Evolutionary conservation across 495 filamentous ascomycete genomes (phyloP).

Genomic region (Aspergillus homomorphus): DNA sequence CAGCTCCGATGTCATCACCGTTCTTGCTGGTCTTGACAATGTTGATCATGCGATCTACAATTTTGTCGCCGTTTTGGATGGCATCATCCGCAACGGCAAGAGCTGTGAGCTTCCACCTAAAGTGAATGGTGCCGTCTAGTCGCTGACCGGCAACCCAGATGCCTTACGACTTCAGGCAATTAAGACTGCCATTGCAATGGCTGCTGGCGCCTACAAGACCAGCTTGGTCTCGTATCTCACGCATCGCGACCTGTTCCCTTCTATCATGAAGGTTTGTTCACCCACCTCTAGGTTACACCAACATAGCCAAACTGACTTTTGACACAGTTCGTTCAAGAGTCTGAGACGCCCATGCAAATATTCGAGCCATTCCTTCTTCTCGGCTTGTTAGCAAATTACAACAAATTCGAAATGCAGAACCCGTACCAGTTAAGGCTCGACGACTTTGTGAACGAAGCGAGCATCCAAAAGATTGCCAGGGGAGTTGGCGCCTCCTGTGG

Average conservation of each 20-base stretch:
- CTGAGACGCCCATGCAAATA: conserved; percentile 57
- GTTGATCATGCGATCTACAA: conserved; percentile 83
- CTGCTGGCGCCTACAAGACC: conserved; percentile 92
- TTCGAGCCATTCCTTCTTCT: conserved; percentile 78
- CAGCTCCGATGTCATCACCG: conserved; percentile 88
- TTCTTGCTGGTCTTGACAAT: conserved; percentile 82
- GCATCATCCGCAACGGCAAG: conserved; percentile 73
- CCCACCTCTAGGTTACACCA: not conserved
- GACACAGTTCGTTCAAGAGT: conserved; percentile 78
- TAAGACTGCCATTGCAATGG: conserved; percentile 74
- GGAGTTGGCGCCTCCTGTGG: conserved; percentile 70
- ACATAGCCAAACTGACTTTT: not conserved
- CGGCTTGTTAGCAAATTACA: conserved; percentile 94
- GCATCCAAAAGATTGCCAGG: conserved; percentile 77
- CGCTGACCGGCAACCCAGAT: conserved; percentile 42
- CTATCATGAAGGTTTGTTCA: conserved; percentile 80
- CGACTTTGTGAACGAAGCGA: conserved; percentile 91
- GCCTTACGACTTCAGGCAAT: conserved; percentile 76
- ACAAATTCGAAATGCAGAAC: conserved; percentile 98
- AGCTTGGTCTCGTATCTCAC: conserved; percentile 92
- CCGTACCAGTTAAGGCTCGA: conserved; percentile 93
- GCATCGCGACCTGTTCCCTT: conserved; percentile 89
- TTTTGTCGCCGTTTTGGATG: conserved; percentile 79
- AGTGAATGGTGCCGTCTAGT: not conserved
- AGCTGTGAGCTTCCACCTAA: conserved; percentile 52